Base-by-base conservation (phyloP, 495 filamentous ascomycete genomes). In the Parathielavia hyrcaniae region DNA sequence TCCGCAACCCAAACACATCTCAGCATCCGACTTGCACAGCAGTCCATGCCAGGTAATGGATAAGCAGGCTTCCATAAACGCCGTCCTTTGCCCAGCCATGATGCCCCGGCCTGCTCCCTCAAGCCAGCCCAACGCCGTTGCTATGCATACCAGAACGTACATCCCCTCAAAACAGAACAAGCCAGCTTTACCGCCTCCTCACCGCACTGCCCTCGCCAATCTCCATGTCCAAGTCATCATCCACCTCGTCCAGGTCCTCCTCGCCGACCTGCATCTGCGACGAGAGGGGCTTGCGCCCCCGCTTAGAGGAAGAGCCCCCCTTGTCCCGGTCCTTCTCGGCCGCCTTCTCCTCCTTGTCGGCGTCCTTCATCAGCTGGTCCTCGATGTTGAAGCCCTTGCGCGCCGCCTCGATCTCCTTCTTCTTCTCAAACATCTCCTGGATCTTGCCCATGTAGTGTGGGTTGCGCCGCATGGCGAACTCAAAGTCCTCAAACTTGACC, bases 401-500 rank as follows among this genome's bases (percentile, higher is more conserved):
- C n/a, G 86, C 82, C 60, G 84, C 79, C 67, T 90, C 89, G 45
- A 96, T 80, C 55, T 85, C 81, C 65, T 85, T 83, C 59, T 91
- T 86, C 80, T 87, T 89, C 61, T 83, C 83, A 52, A 97, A 73
- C 61, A 95, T 77, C 70, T 95, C 90, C 75, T 90, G 83, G 55
- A 97, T 88, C 73, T 93, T 86, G 22, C 93, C 93, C 47, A 97
- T 80, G 69, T 93, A 91, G 63, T 81, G 75, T 22, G 88, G 84
- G 65, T 97, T 93, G 36, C 85, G 82, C 35, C 95, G 83, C 53
- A 97, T 82, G 34, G 88, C 88, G 66, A 93, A 97, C 66, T 91
- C 88, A 77, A 97, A 95, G 70, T 98, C 93, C 61, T 98, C 93
- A 56, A 96, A 87, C 67, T 98, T 98, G 74, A 97, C 88, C 74